These are phyloP conservation scores for Phycomyces nitens DNA, from an alignment of 192 early-diverging fungal genomes.

Conservation along the genomic window DNA sequence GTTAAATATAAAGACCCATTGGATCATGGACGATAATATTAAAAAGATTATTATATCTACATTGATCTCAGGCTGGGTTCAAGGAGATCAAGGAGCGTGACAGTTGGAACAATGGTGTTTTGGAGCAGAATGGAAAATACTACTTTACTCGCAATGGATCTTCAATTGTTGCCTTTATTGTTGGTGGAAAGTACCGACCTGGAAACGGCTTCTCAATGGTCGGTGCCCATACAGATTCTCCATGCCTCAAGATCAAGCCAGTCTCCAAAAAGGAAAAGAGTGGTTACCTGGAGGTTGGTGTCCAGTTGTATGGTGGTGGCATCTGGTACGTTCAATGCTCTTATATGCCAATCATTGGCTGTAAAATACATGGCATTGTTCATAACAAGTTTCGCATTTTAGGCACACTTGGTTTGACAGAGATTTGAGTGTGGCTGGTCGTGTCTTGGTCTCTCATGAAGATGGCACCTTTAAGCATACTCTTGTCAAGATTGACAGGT, in stretches of 20 bases:
- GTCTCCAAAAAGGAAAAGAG: constrained; percentile 84
- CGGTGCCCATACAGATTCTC: constrained; percentile 96
- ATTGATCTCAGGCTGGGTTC: constrained; percentile 82
- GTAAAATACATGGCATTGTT: neutral
- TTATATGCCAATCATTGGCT: neutral
- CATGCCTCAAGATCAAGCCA: constrained; percentile 96
- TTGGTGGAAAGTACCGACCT: constrained; percentile 81
- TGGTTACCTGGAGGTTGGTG: constrained; percentile 90
- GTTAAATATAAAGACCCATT: no score
- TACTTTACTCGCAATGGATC: constrained; percentile 94
- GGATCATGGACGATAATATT: no score
- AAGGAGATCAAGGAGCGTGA: constrained; percentile 87
- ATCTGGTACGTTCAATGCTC: constrained; percentile 56
- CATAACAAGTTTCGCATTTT: neutral
- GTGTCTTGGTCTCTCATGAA: constrained; percentile 75
- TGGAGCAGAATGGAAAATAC: constrained; percentile 85
- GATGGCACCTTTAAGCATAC: constrained; percentile 69
- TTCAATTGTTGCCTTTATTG: constrained; percentile 87
- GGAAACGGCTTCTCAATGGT: constrained; percentile 88
- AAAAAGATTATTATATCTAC: neutral
- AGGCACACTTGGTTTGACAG: constrained; percentile 99
- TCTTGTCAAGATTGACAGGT: constrained; percentile 75
- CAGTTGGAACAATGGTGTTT: constrained; percentile 62
- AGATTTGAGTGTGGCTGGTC: constrained; percentile 92
- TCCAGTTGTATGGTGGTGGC: constrained; percentile 94